Evolutionary conservation across 2,329 filamentous ascomycete genomes (phyloP), one percentile per base, ranked within the genome.

Genomic region (Cryphonectria carpinicola): DNA sequence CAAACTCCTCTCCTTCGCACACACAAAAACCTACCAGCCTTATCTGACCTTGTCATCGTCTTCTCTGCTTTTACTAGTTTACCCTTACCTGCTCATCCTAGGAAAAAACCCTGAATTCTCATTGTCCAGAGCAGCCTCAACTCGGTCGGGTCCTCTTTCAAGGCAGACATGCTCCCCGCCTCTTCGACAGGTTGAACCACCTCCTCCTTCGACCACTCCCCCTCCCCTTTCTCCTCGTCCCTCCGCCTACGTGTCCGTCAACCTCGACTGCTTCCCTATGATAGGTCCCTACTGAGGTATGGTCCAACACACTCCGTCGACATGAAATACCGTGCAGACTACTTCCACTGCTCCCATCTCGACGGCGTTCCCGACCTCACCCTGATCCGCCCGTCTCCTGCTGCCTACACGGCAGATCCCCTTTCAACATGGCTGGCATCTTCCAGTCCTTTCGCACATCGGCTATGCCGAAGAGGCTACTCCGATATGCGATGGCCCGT

Each of bases 381-480:
- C 61, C 32, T 41, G 37, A 60, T 6, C 25, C 25, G 37, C 54
- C 28, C 46, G 37, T 39, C 37, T 46, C 17, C 61, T 25, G 58
- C 35, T n/a, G 60, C 61, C 7, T 32, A 13, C 46, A 19, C 14
- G 46, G n/a, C 54, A 54, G 28, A 52, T 66, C 49, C 22, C 3
- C 54, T 63, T 13, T 32, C 79, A 80, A 72, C 80, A 94, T 95
- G 92, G 89, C 91, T 68, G 90, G 87, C 79, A 90, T 93, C 79
- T 88, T 96, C 77, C 90, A 85, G 81, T 86, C 85, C 70, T 89
- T 90, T 77, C 82, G 84, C 76, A 85, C 82, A 79, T 89, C 94
- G 74, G 93, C 89, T 75, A 93, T 97, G 85, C 93, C 95, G 83
- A 97, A 96, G 87, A 90, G 92, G 80, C 87, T 98, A 76, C 87